Evolutionary conservation across 2,329 filamentous ascomycete genomes (phyloP), one percentile per base, ranked within the genome.

Genomic region (Fulvia fulva): DNA sequence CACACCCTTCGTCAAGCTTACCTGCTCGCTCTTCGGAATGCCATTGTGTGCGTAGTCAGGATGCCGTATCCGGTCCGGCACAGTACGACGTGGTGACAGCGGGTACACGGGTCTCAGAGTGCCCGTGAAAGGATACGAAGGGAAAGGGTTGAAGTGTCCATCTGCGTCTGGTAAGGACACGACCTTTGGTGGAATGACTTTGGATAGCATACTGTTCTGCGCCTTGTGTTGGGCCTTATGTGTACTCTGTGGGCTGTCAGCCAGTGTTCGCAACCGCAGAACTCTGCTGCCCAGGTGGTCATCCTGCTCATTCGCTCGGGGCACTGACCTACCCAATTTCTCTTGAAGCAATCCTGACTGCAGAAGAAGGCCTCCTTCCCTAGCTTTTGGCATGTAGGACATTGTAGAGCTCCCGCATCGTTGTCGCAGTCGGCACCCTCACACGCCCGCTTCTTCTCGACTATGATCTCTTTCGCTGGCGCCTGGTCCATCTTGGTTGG

Each of bases 331-430:
- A 97, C 94, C 94, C 94, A 99, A 80, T 91, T 99, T 76, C 87
- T 88, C 82, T 97, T 97, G 79, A 99, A 99, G 81, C 94, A 99
- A 68, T 97, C 94, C 76, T 99, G 94, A 26, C 91, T 91, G 80
- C 94, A 99, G 79, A 97, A 99, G 77, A 87, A 97, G 78, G 91
- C 96, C 71, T 94, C 90, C 72, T 92, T 87, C 55, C 88, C 90
- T 46, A 92, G 80, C 77, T 96, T 97, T 70, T 97, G 82, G 74
- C 94, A 99, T 51, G 90, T 97, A 55, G 94, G 94, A 76, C 94
- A 99, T 75, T 97, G 92, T 49, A 99, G 79, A 55, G 87, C 81
- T 60, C 90, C 87, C 57, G 92, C 92, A 63, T 93, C 87, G 63
- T 97, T 96, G 43, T 83, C 81, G 80, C 94, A 99, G 74, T 95